These are phyloP conservation scores for Plasmodium inui DNA, from an alignment of 169 alveolate species.

Conservation along the genomic window DNA sequence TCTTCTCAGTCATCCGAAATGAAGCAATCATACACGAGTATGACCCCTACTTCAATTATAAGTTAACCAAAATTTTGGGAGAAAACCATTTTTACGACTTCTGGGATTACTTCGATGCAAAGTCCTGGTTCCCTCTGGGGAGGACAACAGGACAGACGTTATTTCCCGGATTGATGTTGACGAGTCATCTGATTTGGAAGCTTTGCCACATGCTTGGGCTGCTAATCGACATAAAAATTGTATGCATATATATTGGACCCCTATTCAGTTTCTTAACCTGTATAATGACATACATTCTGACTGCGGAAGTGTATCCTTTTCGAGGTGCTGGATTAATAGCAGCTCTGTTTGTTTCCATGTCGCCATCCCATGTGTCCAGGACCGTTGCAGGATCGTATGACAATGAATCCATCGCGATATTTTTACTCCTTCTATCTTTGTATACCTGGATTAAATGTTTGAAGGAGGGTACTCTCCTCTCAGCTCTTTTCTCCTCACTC, in stretches of 20 bases:
- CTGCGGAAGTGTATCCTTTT: slow-evolving; percentile 83
- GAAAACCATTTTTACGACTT: slow-evolving; percentile 95
- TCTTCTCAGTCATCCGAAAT: slow-evolving; percentile 96
- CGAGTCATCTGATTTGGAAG: slow-evolving; percentile 91
- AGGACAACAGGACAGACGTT: slow-evolving; percentile 98
- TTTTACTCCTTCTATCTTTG: slow-evolving; percentile 95
- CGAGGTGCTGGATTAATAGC: slow-evolving; percentile 95
- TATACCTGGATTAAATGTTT: slow-evolving; percentile 95
- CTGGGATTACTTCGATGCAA: slow-evolving; percentile 98
- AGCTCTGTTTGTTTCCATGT: slow-evolving; percentile 96
- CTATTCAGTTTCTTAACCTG: slow-evolving; percentile 95
- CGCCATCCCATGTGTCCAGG: slow-evolving; percentile 97
- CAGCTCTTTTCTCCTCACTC: slow-evolving; percentile 82
- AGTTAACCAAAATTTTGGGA: slow-evolving; percentile 95
- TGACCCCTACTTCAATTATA: slow-evolving; percentile 98
- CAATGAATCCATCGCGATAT: slow-evolving; percentile 98
- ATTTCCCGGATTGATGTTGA: slow-evolving; percentile 98
- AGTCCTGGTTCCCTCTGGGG: slow-evolving; percentile 99
- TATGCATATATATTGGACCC: slow-evolving; percentile 98
- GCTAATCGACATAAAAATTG: slow-evolving; percentile 93
- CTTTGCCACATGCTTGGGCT: slow-evolving; percentile 81
- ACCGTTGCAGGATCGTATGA: slow-evolving; percentile 96
- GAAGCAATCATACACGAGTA: slow-evolving; percentile 98
- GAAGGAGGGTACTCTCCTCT: slow-evolving; percentile 92
- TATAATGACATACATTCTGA: slow-evolving; percentile 92